phyloP scores from a whole-genome alignment of 148 eudicot genomes.

The Diospyros kaki region DNA sequence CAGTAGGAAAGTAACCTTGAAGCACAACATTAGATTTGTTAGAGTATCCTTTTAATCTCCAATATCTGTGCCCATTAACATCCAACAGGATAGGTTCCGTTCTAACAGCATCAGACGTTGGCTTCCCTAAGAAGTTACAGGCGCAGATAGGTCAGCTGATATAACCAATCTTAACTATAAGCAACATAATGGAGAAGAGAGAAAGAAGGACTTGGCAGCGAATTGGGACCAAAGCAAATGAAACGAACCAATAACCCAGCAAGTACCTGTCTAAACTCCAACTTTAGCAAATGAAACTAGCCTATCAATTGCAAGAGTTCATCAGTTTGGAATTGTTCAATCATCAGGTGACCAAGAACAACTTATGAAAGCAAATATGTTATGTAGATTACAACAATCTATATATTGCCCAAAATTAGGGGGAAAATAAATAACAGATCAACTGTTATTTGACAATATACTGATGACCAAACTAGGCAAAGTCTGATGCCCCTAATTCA shows the following conservation, averaged over 20 bases:
- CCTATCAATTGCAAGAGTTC: not conserved
- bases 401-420: not conserved
- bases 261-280: not conserved
- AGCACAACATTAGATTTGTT: slow-evolving; percentile 8
- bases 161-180: not conserved
- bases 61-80: slow-evolving; percentile 43
- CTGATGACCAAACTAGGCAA: not conserved
- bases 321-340: not conserved
- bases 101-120: slow-evolving; percentile 50
- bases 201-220: not conserved
- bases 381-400: not conserved
- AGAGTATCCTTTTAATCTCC: slow-evolving; percentile 54
- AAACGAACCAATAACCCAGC: not conserved
- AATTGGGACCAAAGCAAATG: not conserved
- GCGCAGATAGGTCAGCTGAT: not conserved
- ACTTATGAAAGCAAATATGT: not conserved
- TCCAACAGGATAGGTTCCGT: slow-evolving; percentile 48
- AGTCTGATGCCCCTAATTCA: not conserved
- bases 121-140: slow-evolving; percentile 36
- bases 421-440: not conserved
- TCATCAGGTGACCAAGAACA: not conserved
- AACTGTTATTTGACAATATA: not conserved
- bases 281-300: not conserved
- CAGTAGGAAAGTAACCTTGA: slow-evolving; percentile 43
- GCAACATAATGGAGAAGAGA: not conserved